A percentile compares a stretch with the other conserved stretches of the same genome.
Conservation (phyloP, 1,139 yeast genomes). For the Candida buenavistaensis region DNA sequence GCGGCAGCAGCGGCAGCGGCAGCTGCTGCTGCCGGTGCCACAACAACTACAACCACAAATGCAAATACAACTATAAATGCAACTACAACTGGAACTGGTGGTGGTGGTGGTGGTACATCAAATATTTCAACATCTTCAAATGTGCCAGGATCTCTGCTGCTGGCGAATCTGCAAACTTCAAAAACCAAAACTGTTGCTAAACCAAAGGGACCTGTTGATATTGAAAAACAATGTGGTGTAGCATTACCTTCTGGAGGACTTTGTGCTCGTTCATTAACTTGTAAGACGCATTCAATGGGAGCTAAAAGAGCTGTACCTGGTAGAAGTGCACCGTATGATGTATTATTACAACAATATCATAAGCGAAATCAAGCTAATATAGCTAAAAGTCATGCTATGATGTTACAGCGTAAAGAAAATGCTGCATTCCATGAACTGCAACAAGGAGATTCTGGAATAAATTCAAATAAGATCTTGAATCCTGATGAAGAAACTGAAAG, state of each 20-base stretch:
- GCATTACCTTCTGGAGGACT: conserved; percentile 87
- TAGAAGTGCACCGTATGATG: conserved; percentile 89
- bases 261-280: conserved; percentile 92
- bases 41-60: conserved; percentile 26
- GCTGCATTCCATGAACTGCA: conserved; percentile 42
- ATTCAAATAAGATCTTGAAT: conserved; percentile 34
- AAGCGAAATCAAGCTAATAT: conserved; percentile 88
- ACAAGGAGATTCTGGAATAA: conserved; percentile 15
- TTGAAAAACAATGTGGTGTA: conserved; percentile 96
- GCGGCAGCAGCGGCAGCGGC: background rate
- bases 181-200: conserved; percentile 52
- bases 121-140: too few species aligned
- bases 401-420: conserved; percentile 49
- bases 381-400: conserved; percentile 78
- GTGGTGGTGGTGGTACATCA: too few species aligned
- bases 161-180: conserved; percentile 22
- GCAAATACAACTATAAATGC: too few species aligned
- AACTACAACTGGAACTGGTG: too few species aligned
- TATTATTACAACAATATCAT: conserved; percentile 83
- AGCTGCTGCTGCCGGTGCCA: conserved; percentile 8
- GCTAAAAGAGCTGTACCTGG: conserved; percentile 95
- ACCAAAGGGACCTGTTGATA: conserved; percentile 84
- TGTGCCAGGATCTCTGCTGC: too few species aligned
- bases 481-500: conserved; percentile 95
- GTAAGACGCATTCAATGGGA: conserved; percentile 98